Base-by-base conservation (phyloP, 495 filamentous ascomycete species). In the Chaetomium fimeti region DNA sequence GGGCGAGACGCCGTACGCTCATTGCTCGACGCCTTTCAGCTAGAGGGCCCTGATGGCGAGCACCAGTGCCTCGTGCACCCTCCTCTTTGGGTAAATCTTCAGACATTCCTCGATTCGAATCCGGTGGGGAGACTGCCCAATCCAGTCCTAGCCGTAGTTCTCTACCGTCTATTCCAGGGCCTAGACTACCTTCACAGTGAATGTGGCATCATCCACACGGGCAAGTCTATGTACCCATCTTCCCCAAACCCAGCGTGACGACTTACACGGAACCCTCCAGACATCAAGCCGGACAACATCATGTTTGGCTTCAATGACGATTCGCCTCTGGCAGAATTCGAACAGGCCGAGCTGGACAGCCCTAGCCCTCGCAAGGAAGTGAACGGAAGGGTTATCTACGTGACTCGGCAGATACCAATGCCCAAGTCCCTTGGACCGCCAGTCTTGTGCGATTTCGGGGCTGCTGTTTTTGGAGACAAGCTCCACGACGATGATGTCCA, bases 371-470 rank as follows among this genome's bases (percentile, higher is more conserved):
- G 75, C 38, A 78, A 78, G 55, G 49, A 65, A 49, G 57, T 75
- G 8, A 68, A 72, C 24, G 52, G 52, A n/a, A 54, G 71, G 13
- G 63, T 61, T n/a, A 74, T 79, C 40, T 77, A 81, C 62, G 15
- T 54, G 3, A 78, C 70, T 11, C 67, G 73, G 3, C 16, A 65
- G 49, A 67, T 72, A 11, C 25, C 59, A 2, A 51, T 47, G 18
- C 74, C 71, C 60, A 60, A 71, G 66, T 64, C 56, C 55, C 71
- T 51, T 15, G 62, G 58, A 5, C 1, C 43, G 45, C 78, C 65
- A 43, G 78, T 74, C 53, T 74, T 79, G 42, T 78, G 79, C 68
- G 83, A 82, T 67, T 77, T 84, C 62, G 77, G 83, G 48, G 77
- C 80, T 27, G 81, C 78, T 32, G 75, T 74, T 15, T 60, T 57